phyloP scores from a whole-genome alignment of 768 basidiomycete genomes.

The Suillus subaureus region DNA sequence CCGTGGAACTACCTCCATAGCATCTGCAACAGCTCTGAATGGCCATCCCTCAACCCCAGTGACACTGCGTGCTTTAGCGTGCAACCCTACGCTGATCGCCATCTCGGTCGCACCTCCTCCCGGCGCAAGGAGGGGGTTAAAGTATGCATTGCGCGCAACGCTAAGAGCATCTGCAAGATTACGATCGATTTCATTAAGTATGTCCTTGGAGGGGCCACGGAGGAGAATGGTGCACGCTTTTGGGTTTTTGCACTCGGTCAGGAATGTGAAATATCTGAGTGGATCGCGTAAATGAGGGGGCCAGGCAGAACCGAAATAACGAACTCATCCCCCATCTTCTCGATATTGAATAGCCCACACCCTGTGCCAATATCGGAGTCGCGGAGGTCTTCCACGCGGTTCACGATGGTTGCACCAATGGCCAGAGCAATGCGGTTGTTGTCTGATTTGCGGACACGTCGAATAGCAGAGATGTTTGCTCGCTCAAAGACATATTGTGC shows the following conservation, averaged over 20 bases:
- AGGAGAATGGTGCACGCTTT: conserved; percentile 99
- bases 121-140: conserved; percentile 91
- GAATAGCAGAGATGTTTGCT: conserved; percentile 87
- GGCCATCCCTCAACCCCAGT: conserved; percentile 92
- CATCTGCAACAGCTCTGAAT: conserved; percentile 90
- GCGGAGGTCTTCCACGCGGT: conserved; percentile 91
- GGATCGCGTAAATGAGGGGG: conserved; percentile 4
- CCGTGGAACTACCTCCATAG: conserved; percentile 96
- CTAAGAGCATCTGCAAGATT: conserved; percentile 98
- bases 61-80: conserved; percentile 74
- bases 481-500: conserved; percentile 91
- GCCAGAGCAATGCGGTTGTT: conserved; percentile 98
- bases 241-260: conserved; percentile 86
- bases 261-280: conserved; percentile 91
- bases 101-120: conserved; percentile 99
- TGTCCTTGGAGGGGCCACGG: conserved; percentile 96
- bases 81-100: conserved; percentile 90
- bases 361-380: conserved; percentile 90
- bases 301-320: conserved; percentile 15
- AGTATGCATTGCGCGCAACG: conserved; percentile 95
- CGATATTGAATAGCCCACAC: conserved; percentile 95
- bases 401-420: conserved; percentile 95
- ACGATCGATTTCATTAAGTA: conserved; percentile 96
- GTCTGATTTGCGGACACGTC: conserved; percentile 98
- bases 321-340: conserved; percentile 96